Percentiles rank a stretch among this genome's conserved stretches.
Conservation (phyloP, 306 rosid species). For the Mimosa bimucronata region DNA sequence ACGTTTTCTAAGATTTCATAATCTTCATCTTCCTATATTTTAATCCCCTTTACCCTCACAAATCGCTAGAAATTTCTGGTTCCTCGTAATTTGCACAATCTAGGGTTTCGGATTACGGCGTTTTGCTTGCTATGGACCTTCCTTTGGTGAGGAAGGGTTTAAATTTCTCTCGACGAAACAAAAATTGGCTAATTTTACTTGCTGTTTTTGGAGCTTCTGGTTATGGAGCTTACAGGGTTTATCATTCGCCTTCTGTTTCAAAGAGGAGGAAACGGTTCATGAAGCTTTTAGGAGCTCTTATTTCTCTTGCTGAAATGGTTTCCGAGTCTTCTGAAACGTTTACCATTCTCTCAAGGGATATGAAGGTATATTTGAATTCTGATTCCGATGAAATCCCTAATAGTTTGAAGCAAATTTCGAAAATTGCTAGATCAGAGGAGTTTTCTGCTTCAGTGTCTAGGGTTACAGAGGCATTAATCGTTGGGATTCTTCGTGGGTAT, state of each 20-base stretch:
- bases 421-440: slow-evolving; percentile 69
- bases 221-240: slow-evolving; percentile 71
- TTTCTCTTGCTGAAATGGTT: slow-evolving; percentile 61
- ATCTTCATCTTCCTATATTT: background rate
- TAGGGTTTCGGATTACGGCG: slow-evolving; percentile 1
- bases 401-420: slow-evolving; percentile 78
- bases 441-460: slow-evolving; percentile 50
- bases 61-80: background rate
- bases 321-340: slow-evolving; percentile 72
- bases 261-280: slow-evolving; percentile 51
- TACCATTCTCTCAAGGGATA: slow-evolving; percentile 60
- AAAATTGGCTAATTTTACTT: slow-evolving; percentile 58
- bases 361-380: slow-evolving; percentile 66
- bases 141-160: slow-evolving; percentile 51
- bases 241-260: slow-evolving; percentile 61
- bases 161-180: slow-evolving; percentile 49
- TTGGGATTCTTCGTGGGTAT: slow-evolving; percentile 64
- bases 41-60: background rate
- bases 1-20: background rate
- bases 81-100: background rate
- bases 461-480: slow-evolving; percentile 62
- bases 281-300: slow-evolving; percentile 63
- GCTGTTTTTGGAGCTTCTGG: slow-evolving; percentile 70
- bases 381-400: slow-evolving; percentile 80
- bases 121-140: slow-evolving; percentile 55